Percentiles rank a stretch among this genome's conserved stretches.
These are phyloP conservation scores for Aspergillus unguis DNA, from an alignment of 2,329 filamentous ascomycete genomes.

Conservation along the genomic window DNA sequence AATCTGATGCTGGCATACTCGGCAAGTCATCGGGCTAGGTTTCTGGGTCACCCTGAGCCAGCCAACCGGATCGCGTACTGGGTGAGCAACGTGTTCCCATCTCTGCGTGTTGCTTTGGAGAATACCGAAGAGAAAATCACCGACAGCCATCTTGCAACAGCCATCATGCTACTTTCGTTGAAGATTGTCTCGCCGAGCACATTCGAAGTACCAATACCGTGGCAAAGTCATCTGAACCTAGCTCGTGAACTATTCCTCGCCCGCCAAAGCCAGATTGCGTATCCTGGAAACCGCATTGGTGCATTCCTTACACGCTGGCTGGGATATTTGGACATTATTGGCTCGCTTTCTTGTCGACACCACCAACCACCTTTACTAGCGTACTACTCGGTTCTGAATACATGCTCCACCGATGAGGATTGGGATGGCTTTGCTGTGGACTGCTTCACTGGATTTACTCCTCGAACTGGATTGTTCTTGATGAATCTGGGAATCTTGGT, in stretches of 20 bases:
- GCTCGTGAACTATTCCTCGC: conserved; percentile 72
- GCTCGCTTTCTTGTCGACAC: conserved; percentile 62
- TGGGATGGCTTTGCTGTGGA: conserved; percentile 69
- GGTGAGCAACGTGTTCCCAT: conserved; percentile 68
- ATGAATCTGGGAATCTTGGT: conserved; percentile 70
- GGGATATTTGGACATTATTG: conserved; percentile 76
- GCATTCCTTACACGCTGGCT: conserved; percentile 81
- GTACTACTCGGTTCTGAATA: conserved; percentile 44
- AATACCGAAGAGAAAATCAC: conserved; percentile 62
- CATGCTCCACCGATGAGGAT: conserved; percentile 52
- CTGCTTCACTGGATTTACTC: conserved; percentile 77
- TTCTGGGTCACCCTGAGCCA: conserved; percentile 71
- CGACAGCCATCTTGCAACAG: conserved; percentile 71
- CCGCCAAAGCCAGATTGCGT: conserved; percentile 57
- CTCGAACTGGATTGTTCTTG: conserved; percentile 66
- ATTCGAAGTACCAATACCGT: conserved; percentile 75
- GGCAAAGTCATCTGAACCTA: conserved; percentile 74
- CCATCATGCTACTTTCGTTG: conserved; percentile 79
- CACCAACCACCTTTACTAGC: conserved; percentile 52
- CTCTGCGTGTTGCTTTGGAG: conserved; percentile 64
- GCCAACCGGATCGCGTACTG: conserved; percentile 73
- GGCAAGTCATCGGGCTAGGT: conserved; percentile 74
- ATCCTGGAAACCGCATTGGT: conserved; percentile 56
- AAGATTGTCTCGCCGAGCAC: conserved; percentile 80
- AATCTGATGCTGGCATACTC: conserved; percentile 77